Percentiles rank a stretch among this genome's conserved stretches.
phyloP scores from a whole-genome alignment of 805 yeast genomes.

The Hanseniaspora jakobsenii region DNA sequence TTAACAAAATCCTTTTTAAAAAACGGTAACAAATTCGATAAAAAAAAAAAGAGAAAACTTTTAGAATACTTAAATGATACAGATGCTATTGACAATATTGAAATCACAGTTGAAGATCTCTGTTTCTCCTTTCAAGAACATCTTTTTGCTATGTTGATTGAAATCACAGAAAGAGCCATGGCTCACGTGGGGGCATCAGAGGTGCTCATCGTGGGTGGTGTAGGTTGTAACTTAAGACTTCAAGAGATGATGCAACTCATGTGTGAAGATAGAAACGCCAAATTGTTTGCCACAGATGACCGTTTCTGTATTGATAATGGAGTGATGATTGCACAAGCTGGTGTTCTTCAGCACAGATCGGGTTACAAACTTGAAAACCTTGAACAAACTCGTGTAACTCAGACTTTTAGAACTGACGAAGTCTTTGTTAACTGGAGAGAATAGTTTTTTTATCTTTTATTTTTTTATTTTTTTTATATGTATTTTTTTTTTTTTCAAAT shows the following conservation, averaged over 20 bases:
- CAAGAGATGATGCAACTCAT: constrained; percentile 95
- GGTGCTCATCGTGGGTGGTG: constrained; percentile 94
- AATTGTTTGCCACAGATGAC: constrained; percentile 91
- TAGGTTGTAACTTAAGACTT: constrained; percentile 84
- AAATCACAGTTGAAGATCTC: constrained; percentile 68
- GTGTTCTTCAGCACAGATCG: constrained; percentile 70
- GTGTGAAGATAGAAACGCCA: constrained; percentile 77
- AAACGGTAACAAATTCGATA: constrained; percentile 29
- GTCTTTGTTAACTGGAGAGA: constrained; percentile 86
- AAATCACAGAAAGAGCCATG: constrained; percentile 95
- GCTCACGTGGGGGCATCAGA: constrained; percentile 87
- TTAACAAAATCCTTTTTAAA: constrained; percentile 61
- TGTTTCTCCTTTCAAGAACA: constrained; percentile 91
- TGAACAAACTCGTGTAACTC: constrained; percentile 73
- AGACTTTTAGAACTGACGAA: constrained; percentile 88
- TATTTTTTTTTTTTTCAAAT: too few relatives aligned
- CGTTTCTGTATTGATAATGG: constrained; percentile 96
- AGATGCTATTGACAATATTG: constrained; percentile 14
- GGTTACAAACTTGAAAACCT: constrained; percentile 51
- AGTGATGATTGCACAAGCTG: constrained; percentile 98
- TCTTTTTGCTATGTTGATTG: constrained; percentile 89
- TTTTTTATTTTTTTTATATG: too few relatives aligned
- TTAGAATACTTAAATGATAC: constrained; percentile 7
- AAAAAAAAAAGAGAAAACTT: constrained; percentile 33
- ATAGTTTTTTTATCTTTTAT: constrained; percentile 17